Base-by-base conservation (phyloP, 805 yeast genomes). In the Lachancea mirantina region DNA sequence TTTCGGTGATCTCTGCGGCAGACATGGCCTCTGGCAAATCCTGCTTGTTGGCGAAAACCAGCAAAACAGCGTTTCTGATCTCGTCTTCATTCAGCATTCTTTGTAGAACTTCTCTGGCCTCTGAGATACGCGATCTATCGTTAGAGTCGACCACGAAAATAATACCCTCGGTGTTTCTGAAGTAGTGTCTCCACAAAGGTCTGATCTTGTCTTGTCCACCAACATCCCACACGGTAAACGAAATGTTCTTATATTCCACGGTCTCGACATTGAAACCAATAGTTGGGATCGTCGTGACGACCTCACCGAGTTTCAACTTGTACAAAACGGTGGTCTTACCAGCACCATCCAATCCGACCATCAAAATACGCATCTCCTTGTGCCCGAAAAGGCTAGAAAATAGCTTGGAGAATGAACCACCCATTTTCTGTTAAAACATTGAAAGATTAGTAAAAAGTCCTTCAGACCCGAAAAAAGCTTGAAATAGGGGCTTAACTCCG, bases 121-220 rank as follows among this genome's bases (percentile, higher is more conserved):
- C 97, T 57, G 85, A 75, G 59, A 89, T 81, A 75, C 97, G 94
- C 59, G 87, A 94, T 71, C 96, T 84, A 68, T 89, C 97, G 70
- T 88, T 87, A 42, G 95, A 84, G 72, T 89, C 97, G 52, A 89
- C 95, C 45, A 89, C 97, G 61, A 88, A 89, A 63, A 89, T 88
- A 61, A 89, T 84, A 72, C 96, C 96, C 68, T 89, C 96, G 42
- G 96, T 87, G 76, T 89, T 89, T 70, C 89, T 95, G 84, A 79
- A 89, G 67, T 89, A 89, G 69, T 89, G 94, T 77, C 96, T 83
- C 97, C 97, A 89, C 65, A 89, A 72, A 40, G 97, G 96, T 71
- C 97, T 84, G 59, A 89, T 89, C 70, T 88, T 88, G 67, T 87
- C 96, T 73, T 89, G 97, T 76, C 97, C 97, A 82, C 97, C 97